phyloP scores from a whole-genome alignment of 768 basidiomycete genomes.

The Boletus vermiculosoides region DNA sequence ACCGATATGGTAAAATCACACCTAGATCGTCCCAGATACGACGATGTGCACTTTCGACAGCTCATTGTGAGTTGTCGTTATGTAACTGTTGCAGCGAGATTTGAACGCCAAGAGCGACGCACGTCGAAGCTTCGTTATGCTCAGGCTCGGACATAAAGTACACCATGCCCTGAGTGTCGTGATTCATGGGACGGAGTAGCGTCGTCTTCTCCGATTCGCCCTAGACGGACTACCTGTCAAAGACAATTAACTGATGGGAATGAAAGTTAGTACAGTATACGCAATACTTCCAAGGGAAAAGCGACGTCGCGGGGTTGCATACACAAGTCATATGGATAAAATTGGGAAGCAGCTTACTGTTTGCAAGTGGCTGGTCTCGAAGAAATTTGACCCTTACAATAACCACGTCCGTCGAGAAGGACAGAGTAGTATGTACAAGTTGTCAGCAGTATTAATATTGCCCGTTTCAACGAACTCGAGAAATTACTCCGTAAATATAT shows the following conservation, averaged over 20 bases:
- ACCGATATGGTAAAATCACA: slow-evolving; percentile 11
- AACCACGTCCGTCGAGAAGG: not conserved
- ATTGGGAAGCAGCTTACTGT: slow-evolving; percentile 1
- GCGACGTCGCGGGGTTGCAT: not conserved
- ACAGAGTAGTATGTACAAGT: not conserved
- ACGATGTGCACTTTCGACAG: not conserved
- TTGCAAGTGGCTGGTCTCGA: not conserved
- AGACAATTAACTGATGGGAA: slow-evolving; percentile 6
- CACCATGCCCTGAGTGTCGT: not conserved
- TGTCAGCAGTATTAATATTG: not conserved
- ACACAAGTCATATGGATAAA: not conserved
- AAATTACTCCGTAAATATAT: not conserved
- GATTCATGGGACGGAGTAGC: not conserved
- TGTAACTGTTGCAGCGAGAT: not conserved
- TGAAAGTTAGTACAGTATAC: slow-evolving; percentile 4
- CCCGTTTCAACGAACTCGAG: slow-evolving; percentile 2
- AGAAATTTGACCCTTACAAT: not conserved
- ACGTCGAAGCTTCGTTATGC: not conserved
- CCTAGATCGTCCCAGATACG: slow-evolving; percentile 6
- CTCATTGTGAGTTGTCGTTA: slow-evolving; percentile 1
- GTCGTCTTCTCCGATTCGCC: slow-evolving; percentile 5
- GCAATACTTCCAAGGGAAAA: slow-evolving; percentile 1
- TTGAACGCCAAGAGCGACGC: not conserved
- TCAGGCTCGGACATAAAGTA: not conserved
- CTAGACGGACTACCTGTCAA: slow-evolving; percentile 10